Evolutionary conservation across 179 eudicot species (phyloP), one percentile per base, ranked within the genome.

Genomic region (Carnegiea gigantea): DNA sequence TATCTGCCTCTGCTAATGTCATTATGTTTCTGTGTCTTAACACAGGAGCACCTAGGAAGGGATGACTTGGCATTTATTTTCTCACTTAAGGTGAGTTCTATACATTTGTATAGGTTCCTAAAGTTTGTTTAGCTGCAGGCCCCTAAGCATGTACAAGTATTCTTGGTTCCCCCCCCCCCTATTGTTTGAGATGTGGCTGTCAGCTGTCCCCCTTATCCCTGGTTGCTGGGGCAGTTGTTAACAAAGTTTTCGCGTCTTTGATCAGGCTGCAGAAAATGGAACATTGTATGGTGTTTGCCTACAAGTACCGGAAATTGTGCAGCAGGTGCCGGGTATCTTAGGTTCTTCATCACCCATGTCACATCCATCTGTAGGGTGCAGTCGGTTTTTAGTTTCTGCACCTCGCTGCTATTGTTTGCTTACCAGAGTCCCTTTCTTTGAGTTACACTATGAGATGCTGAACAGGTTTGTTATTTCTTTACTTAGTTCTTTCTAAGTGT

Each of bases 261-360:
- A 30, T 78, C 91, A 96, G 99, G 97, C 89, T 87, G 97, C 97
- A 78, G 95, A 93, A 83, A 95, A 91, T 84, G 91, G 93, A 75
- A 92, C 97, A 77, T 85, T 96, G 67, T 96, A 96, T 86, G 99
- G 99, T 86, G 97, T 96, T 86, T 96, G 99, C 92, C 85, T 96
- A 75, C 97, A 86, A 80, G 97, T 95, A 40, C 93, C 91, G 76
- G 99, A 96, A 89, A 86, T 96, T 81, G 97, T 96, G 85, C 98
- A 96, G 88, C 90, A 92, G 83, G 89, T 95, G 80, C 97, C 98
- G 10, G 88, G 88, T 85, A 83, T 90, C 57, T 81, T 86, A 77
- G 94, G 91, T 73, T 79, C 85, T 86, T 87, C 89, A 30, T 87
- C 95, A 21, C 91, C 92, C 51, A 73, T 88, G 84, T 84, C 90